Evolutionary conservation across 2,329 filamentous ascomycete genomes (phyloP).

Genomic region (Emergomyces pasteurianus): DNA sequence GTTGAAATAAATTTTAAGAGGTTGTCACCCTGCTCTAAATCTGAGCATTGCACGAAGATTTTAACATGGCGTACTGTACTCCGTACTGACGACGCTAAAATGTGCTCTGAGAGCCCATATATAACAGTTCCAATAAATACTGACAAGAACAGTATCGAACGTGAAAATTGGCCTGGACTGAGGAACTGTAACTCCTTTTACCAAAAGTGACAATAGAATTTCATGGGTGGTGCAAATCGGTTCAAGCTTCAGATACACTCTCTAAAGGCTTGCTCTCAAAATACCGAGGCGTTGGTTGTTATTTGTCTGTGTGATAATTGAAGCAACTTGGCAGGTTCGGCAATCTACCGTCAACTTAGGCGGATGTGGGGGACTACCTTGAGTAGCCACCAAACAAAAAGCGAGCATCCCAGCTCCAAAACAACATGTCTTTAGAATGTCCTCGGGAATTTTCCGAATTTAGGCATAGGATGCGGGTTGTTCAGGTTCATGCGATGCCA

Average conservation of each 20-base stretch:
- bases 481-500: not conserved
- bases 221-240: no score
- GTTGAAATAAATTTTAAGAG: no score
- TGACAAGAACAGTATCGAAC: conserved; percentile 38
- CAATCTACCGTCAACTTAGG: not conserved
- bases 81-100: conserved; percentile 42
- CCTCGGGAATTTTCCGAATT: not conserved
- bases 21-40: not conserved
- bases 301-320: not conserved
- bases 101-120: conserved; percentile 43
- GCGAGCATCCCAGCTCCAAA: not conserved
- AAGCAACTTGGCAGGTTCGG: not conserved
- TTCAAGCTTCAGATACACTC: not conserved
- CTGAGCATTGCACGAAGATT: not conserved
- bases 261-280: not conserved
- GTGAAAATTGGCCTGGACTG: conserved; percentile 35
- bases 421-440: not conserved
- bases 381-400: not conserved
- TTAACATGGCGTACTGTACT: conserved; percentile 17
- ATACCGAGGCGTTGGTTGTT: not conserved
- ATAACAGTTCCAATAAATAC: conserved; percentile 37
- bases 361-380: not conserved
- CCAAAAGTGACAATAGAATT: conserved; percentile 18
- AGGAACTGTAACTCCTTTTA: conserved; percentile 39
- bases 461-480: not conserved